phyloP scores from a whole-genome alignment of 1,284 basidiomycete genomes.

The Tilletia setariae region DNA sequence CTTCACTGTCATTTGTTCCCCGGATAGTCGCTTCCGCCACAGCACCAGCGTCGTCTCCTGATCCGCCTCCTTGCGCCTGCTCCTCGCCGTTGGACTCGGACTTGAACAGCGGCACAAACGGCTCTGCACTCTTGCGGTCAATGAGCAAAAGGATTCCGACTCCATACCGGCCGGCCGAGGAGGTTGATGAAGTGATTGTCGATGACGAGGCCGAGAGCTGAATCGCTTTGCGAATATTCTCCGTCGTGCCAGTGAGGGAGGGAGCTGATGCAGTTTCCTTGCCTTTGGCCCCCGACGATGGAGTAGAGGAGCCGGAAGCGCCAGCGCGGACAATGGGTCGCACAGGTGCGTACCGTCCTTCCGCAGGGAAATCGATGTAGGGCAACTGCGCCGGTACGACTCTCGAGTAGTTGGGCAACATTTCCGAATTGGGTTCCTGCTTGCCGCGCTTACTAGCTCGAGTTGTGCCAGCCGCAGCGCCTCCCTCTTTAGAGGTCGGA shows the following conservation, averaged over 20 bases:
- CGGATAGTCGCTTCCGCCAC: constrained; percentile 5
- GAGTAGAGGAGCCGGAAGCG: background rate
- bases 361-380: constrained; percentile 75
- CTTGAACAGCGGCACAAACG: constrained; percentile 7
- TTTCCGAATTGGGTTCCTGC: constrained; percentile 71
- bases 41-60: background rate
- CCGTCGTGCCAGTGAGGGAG: background rate
- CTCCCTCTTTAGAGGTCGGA: constrained; percentile 21
- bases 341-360: constrained; percentile 59
- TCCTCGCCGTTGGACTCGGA: background rate
- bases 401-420: constrained; percentile 81
- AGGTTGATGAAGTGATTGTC: background rate
- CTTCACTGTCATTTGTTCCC: background rate
- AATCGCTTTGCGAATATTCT: background rate
- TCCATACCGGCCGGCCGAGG: background rate
- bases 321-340: background rate
- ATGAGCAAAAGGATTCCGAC: constrained; percentile 6
- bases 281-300: background rate
- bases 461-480: constrained; percentile 12
- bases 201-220: background rate
- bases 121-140: background rate
- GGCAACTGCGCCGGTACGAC: constrained; percentile 85
- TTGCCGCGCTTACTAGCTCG: constrained; percentile 59
- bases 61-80: background rate
- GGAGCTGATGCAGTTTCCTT: background rate